phyloP scores from a whole-genome alignment of 192 early-diverging fungal genomes.

The Coemansia sp. region DNA sequence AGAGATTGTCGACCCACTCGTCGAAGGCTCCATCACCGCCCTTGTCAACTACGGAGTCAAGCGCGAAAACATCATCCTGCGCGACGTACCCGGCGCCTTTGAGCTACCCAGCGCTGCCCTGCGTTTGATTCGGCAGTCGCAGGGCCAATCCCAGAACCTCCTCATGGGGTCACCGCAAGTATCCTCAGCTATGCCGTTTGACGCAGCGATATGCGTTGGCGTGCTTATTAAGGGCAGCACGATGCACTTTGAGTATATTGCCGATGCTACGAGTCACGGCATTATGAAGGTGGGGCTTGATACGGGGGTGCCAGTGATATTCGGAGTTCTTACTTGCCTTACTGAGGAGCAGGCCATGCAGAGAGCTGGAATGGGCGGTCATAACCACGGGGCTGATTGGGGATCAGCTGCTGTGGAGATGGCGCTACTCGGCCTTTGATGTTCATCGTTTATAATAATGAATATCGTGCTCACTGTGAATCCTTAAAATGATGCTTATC shows the following conservation, averaged over 20 bases:
- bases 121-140: constrained; percentile 68
- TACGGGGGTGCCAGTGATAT: constrained; percentile 81
- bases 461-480: too few relatives aligned
- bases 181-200: constrained; percentile 59
- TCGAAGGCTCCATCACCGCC: constrained; percentile 65
- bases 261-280: constrained; percentile 88
- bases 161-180: neutral
- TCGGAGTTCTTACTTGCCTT: constrained; percentile 95
- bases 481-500: neutral
- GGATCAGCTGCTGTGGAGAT: constrained; percentile 94
- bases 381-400: constrained; percentile 98
- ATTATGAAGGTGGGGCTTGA: constrained; percentile 97
- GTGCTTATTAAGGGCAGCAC: constrained; percentile 99
- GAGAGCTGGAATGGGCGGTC: constrained; percentile 66
- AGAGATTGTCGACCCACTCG: constrained; percentile 79
- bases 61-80: constrained; percentile 69
- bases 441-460: neutral
- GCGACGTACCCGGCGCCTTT: constrained; percentile 87
- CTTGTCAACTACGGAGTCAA: constrained; percentile 70
- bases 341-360: constrained; percentile 89
- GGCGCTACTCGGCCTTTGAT: constrained; percentile 62
- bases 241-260: constrained; percentile 99
- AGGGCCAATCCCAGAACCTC: constrained; percentile 51
- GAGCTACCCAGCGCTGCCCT: constrained; percentile 92
- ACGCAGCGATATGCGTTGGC: constrained; percentile 92